Conservation (phyloP, 1,284 basidiomycete genomes). For the Exobasidium cylindrosporum region DNA sequence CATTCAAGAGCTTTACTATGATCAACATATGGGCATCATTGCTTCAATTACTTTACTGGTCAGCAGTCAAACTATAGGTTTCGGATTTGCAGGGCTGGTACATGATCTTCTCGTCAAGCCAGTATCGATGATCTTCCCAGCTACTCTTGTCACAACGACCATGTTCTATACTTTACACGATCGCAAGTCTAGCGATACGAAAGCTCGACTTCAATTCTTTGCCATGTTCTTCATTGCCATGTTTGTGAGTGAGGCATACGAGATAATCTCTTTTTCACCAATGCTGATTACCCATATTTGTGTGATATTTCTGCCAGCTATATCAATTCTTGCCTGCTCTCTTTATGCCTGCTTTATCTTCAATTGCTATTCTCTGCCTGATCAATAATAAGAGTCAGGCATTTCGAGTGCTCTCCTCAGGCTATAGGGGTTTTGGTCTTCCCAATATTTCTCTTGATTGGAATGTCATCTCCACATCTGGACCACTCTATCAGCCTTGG, state of each 20-base stretch:
- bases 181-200: conserved; percentile 49
- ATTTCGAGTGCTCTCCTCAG: conserved; percentile 58
- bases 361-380: conserved; percentile 59
- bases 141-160: conserved; percentile 58
- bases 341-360: conserved; percentile 59
- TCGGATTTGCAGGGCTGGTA: conserved; percentile 53
- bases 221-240: conserved; percentile 56
- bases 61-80: conserved; percentile 53
- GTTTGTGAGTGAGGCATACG: conserved; percentile 33
- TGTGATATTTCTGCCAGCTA: conserved; percentile 22
- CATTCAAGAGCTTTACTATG: conserved; percentile 54
- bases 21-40: conserved; percentile 48
- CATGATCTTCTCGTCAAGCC: conserved; percentile 53
- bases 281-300: conserved; percentile 8
- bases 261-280: neutral
- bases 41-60: conserved; percentile 48
- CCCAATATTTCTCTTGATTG: conserved; percentile 60
- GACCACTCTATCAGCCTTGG: conserved; percentile 60
- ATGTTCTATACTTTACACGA: conserved; percentile 61
- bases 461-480: conserved; percentile 58
- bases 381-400: conserved; percentile 57
- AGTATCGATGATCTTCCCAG: conserved; percentile 58
- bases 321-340: conserved; percentile 60
- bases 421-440: conserved; percentile 60
- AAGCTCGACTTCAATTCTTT: conserved; percentile 58